Evolutionary conservation across 1,139 yeast species (phyloP).

Genomic region (Protomyces inundatus): DNA sequence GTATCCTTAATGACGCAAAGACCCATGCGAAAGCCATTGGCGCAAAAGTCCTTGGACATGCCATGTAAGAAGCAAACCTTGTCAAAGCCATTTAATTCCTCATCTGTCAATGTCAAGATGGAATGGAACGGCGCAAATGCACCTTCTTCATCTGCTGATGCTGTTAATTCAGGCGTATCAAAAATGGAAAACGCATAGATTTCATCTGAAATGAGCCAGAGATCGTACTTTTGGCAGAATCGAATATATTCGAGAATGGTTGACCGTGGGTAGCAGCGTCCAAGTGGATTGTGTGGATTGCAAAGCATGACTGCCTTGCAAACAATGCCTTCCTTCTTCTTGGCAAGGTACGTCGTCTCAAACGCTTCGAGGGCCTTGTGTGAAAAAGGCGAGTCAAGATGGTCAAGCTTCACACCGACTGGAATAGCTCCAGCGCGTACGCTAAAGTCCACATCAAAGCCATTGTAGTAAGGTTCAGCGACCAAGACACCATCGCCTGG

Average conservation of each 20-base stretch:
- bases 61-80: neutral
- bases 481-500: neutral
- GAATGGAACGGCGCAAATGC: neutral
- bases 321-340: neutral
- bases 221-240: neutral
- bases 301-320: neutral
- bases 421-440: neutral
- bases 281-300: neutral
- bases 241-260: neutral
- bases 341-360: neutral
- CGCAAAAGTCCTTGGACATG: neutral
- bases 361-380: neutral
- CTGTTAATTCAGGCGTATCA: neutral
- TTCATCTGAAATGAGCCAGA: neutral
- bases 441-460: neutral
- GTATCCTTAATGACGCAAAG: neutral
- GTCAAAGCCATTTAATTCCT: neutral
- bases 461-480: constrained; percentile 1
- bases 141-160: neutral
- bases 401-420: neutral
- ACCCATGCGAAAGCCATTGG: neutral
- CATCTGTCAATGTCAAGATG: neutral
- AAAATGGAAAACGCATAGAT: neutral
- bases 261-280: neutral
- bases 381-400: neutral